phyloP scores from a whole-genome alignment of 2,329 filamentous ascomycete genomes.

The Ophiostoma ulmi region DNA sequence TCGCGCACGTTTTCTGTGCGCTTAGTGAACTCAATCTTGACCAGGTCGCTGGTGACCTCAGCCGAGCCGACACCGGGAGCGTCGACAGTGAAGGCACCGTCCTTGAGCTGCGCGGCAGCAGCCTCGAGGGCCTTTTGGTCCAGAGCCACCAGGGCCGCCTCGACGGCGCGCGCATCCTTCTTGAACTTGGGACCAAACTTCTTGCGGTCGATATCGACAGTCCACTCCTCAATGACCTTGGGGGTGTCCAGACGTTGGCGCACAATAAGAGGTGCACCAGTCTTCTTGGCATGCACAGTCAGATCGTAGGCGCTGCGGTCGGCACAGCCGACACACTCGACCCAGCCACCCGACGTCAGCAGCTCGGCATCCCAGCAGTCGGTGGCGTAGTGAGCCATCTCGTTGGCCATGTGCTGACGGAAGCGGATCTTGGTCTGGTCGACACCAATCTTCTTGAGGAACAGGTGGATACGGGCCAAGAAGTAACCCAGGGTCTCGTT shows the following conservation, averaged over 20 bases:
- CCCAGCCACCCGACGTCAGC: conserved; percentile 88
- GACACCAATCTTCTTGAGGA: conserved; percentile 81
- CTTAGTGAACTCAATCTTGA: conserved; percentile 79
- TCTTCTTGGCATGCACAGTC: conserved; percentile 87
- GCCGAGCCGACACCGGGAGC: conserved; percentile 62
- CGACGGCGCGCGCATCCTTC: conserved; percentile 83
- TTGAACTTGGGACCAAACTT: conserved; percentile 94
- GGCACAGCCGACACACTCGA: conserved; percentile 96
- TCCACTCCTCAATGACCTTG: conserved; percentile 76
- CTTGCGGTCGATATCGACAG: conserved; percentile 86
- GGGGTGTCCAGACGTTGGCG: conserved; percentile 76
- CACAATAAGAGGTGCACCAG: conserved; percentile 78
- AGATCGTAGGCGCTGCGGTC: conserved; percentile 85
- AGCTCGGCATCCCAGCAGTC: conserved; percentile 99
- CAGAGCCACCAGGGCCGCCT: conserved; percentile 69
- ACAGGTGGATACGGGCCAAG: conserved; percentile 85
- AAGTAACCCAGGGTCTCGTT: conserved; percentile 99
- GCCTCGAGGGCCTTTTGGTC: conserved; percentile 77
- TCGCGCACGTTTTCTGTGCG: conserved; percentile 79
- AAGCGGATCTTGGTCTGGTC: conserved; percentile 87
- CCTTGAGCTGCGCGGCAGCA: conserved; percentile 66
- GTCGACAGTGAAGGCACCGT: conserved; percentile 67
- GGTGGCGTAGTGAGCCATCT: conserved; percentile 81
- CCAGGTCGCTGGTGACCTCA: conserved; percentile 70
- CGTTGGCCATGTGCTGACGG: conserved; percentile 85